phyloP scores from a whole-genome alignment of 2,329 filamentous ascomycete species.

The Herpotrichia juniperi region DNA sequence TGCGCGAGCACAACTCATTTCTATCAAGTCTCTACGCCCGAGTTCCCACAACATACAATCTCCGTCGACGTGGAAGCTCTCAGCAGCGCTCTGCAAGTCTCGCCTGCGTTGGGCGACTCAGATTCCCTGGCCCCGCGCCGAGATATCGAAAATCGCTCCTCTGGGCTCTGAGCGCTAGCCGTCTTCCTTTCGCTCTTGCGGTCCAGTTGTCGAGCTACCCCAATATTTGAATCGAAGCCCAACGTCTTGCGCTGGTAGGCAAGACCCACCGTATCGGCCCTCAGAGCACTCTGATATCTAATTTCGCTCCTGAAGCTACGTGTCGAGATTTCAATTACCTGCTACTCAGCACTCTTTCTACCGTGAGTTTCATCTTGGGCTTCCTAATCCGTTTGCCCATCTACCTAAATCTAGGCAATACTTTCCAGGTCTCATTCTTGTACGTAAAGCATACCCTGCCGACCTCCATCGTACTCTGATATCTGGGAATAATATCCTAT shows the following conservation, averaged over 20 bases:
- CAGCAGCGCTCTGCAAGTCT: background rate
- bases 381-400: background rate
- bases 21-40: background rate
- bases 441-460: background rate
- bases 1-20: background rate
- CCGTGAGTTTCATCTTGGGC: background rate
- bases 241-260: background rate
- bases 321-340: background rate
- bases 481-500: background rate
- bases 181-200: background rate
- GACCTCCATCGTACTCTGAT: background rate
- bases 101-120: background rate
- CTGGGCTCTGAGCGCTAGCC: background rate
- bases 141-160: background rate
- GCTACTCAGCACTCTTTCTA: background rate
- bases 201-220: background rate
- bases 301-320: too few species aligned
- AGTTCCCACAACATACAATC: too few species aligned
- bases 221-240: background rate
- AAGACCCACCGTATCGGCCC: too few species aligned
- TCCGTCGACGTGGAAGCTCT: background rate
- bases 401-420: background rate
- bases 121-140: background rate
- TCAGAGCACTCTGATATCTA: too few species aligned
- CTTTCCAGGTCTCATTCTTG: background rate